Percentiles rank a stretch among this genome's conserved stretches.
Evolutionary conservation across 208 protist genomes (phyloP).

Genomic region (Leishmania aethiopica): DNA sequence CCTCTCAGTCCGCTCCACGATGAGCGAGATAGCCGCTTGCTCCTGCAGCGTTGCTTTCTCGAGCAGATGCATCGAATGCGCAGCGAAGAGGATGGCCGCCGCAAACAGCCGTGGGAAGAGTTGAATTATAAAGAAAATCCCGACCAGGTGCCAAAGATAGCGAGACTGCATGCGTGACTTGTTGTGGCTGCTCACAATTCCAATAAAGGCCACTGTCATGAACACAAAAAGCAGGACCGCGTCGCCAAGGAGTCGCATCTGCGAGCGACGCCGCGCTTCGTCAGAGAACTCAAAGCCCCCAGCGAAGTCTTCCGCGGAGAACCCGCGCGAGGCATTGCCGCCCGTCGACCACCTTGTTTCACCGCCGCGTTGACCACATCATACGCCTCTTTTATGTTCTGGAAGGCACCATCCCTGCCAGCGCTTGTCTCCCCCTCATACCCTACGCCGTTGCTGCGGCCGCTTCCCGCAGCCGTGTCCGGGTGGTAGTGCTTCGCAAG

Average conservation of each 20-base stretch:
- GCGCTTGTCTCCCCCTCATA: not conserved
- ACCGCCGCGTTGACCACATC: conserved; percentile 36
- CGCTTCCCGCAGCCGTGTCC: conserved; percentile 33
- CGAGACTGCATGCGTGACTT: conserved; percentile 49
- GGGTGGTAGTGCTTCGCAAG: conserved; percentile 84
- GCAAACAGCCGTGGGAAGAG: conserved; percentile 75
- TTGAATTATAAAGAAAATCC: conserved; percentile 78
- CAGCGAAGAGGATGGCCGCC: conserved; percentile 69
- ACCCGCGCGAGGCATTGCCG: not conserved
- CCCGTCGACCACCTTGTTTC: conserved; percentile 17
- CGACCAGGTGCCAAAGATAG: conserved; percentile 52
- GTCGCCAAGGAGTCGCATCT: conserved; percentile 70
- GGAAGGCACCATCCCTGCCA: conserved; percentile 44
- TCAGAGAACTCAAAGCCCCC: conserved; percentile 54
- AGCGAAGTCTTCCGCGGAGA: not conserved
- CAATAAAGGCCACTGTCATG: conserved; percentile 63
- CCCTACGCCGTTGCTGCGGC: conserved; percentile 2
- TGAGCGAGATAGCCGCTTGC: conserved; percentile 47
- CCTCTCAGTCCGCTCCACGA: conserved; percentile 37
- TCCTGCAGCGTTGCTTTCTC: conserved; percentile 50
- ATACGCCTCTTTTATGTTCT: conserved; percentile 79
- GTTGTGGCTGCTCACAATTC: conserved; percentile 63
- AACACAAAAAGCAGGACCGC: conserved; percentile 66
- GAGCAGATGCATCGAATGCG: conserved; percentile 55
- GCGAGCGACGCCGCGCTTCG: conserved; percentile 49